These are phyloP conservation scores for Nitzschia inconspicua DNA, from an alignment of 108 stramenopile genomes.

Conservation along the genomic window DNA sequence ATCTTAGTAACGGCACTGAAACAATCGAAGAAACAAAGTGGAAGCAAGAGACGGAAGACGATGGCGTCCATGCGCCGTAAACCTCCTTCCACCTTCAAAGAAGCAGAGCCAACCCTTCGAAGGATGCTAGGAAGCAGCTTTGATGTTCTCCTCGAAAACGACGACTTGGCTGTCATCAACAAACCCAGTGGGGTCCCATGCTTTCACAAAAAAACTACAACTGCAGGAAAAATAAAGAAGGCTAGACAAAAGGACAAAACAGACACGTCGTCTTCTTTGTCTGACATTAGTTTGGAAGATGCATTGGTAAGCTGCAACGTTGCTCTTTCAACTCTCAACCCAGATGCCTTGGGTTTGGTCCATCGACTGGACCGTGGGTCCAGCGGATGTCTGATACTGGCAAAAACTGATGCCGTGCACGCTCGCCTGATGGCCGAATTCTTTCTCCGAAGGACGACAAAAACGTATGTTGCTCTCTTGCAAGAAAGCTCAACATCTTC, in stretches of 20 bases:
- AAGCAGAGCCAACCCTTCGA: slow-evolving; percentile 29
- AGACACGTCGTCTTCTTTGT: neutral
- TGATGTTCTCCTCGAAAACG: slow-evolving; percentile 49
- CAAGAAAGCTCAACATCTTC: slow-evolving; percentile 1
- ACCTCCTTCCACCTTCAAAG: slow-evolving; percentile 4
- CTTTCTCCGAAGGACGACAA: slow-evolving; percentile 50
- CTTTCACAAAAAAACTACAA: slow-evolving; percentile 54
- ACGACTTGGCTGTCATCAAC: slow-evolving; percentile 49
- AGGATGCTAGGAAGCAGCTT: slow-evolving; percentile 47
- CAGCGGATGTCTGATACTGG: slow-evolving; percentile 60
- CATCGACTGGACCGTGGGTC: slow-evolving; percentile 82
- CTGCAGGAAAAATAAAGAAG: slow-evolving; percentile 49
- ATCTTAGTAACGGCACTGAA: slow-evolving; percentile 49
- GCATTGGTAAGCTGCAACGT: slow-evolving; percentile 55
- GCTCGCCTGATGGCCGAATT: slow-evolving; percentile 60
- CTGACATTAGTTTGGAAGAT: slow-evolving; percentile 67
- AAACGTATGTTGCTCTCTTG: slow-evolving; percentile 61
- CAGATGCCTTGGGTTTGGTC: slow-evolving; percentile 58
- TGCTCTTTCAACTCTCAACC: slow-evolving; percentile 64
- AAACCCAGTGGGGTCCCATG: slow-evolving; percentile 75
- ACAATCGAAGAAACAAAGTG: slow-evolving; percentile 54
- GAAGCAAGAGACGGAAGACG: slow-evolving; percentile 55
- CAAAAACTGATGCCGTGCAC: slow-evolving; percentile 67
- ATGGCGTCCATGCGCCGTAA: slow-evolving; percentile 47
- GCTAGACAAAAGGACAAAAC: slow-evolving; percentile 31